These are phyloP conservation scores for Botrytis fragariae DNA, from an alignment of 2,329 filamentous ascomycete genomes.

Conservation along the genomic window DNA sequence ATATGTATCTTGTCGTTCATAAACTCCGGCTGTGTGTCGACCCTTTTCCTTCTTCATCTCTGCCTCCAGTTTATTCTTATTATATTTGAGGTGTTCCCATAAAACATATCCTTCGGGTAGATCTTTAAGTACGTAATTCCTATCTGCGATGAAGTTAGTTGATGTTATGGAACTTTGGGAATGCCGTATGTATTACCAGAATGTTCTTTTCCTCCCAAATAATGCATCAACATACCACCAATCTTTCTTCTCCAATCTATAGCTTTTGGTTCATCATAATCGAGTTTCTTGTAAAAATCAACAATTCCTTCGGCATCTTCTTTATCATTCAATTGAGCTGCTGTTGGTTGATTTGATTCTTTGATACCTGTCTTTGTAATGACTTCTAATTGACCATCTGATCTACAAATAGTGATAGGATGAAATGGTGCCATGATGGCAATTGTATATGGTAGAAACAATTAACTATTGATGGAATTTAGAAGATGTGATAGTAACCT, in stretches of 20 bases:
- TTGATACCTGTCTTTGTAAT: constrained; percentile 27
- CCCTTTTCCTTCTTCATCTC: constrained; percentile 44
- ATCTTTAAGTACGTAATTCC: constrained; percentile 50
- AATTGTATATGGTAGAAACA: background rate
- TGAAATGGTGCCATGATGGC: constrained; percentile 31
- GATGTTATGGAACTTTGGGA: background rate
- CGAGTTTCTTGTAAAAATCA: constrained; percentile 53
- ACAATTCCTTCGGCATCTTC: constrained; percentile 52
- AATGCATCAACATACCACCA: constrained; percentile 55
- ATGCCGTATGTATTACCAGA: constrained; percentile 14
- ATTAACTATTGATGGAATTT: background rate
- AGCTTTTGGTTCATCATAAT: constrained; percentile 50
- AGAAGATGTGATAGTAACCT: background rate
- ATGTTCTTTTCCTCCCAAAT: constrained; percentile 42
- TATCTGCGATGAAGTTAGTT: constrained; percentile 31
- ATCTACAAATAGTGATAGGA: constrained; percentile 31
- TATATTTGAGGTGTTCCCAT: constrained; percentile 57
- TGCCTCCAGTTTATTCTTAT: constrained; percentile 42
- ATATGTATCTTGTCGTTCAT: constrained; percentile 57
- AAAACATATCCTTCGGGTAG: constrained; percentile 56
- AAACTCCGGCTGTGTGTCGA: constrained; percentile 44
- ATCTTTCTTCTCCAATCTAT: constrained; percentile 58
- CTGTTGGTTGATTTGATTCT: constrained; percentile 50
- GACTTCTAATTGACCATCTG: constrained; percentile 34
- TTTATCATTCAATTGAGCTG: constrained; percentile 50